Percentiles rank a stretch among this genome's conserved stretches.
Conservation (phyloP, 2,329 filamentous ascomycete species). For the Tympanopsis confertula region DNA sequence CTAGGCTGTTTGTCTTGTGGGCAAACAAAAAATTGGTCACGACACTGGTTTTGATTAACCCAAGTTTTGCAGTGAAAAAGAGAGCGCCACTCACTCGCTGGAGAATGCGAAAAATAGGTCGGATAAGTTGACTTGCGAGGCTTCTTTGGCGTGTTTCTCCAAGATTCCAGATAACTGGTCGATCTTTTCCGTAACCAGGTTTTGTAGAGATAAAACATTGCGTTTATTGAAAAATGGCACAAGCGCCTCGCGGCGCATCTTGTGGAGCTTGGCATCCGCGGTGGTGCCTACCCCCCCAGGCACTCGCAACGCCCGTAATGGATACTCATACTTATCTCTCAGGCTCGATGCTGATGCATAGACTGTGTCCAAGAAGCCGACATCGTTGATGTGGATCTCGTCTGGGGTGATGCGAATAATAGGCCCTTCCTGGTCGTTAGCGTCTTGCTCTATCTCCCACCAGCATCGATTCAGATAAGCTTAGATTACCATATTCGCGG, state of each 20-base stretch:
- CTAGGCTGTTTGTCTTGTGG: conserved; percentile 11
- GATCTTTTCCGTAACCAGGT: conserved; percentile 9
- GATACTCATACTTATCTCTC: conserved; percentile 13
- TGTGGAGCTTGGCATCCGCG: conserved; percentile 11
- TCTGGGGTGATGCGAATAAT: neutral
- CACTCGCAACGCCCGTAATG: conserved; percentile 10
- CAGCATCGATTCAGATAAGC: conserved; percentile 3
- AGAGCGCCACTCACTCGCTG: conserved; percentile 10
- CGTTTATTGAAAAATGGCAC: conserved; percentile 9
- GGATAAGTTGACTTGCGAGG: conserved; percentile 10
- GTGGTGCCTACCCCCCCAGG: conserved; percentile 14
- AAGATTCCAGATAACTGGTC: conserved; percentile 9
- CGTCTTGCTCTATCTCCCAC: neutral
- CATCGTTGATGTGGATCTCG: conserved; percentile 1
- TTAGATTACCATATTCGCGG: conserved; percentile 9
- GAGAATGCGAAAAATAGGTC: conserved; percentile 11
- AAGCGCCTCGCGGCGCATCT: conserved; percentile 9
- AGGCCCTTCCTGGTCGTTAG: neutral
- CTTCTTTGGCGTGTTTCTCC: conserved; percentile 9
- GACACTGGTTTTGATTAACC: conserved; percentile 11
- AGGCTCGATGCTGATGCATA: conserved; percentile 11
- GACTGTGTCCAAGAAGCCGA: conserved; percentile 13
- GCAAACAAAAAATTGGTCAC: conserved; percentile 12
- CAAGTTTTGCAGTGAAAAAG: conserved; percentile 9
- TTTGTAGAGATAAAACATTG: conserved; percentile 9